A percentile compares a stretch with the other conserved stretches of the same genome.
Conservation (phyloP, 345 rosid species). For the Hibiscus syriacus region DNA sequence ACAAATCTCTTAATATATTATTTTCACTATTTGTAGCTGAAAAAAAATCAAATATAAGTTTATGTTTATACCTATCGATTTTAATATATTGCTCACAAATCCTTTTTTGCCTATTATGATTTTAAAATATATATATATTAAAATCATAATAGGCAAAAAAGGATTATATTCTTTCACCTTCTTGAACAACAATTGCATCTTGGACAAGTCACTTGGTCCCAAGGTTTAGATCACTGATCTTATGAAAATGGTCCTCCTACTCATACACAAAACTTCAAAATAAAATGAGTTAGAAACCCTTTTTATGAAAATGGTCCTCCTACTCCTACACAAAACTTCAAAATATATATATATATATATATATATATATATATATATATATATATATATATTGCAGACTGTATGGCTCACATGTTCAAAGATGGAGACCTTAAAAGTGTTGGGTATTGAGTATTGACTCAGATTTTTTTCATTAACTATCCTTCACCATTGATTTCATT, state of each 20-base stretch:
- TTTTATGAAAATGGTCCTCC: no score
- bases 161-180: background rate
- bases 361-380: background rate
- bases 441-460: no score
- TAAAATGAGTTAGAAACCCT: background rate
- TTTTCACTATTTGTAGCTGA: no score
- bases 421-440: constrained; percentile 17
- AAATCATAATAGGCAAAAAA: background rate
- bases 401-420: constrained; percentile 16
- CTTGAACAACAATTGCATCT: background rate
- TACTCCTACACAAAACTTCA: no score
- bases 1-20: no score
- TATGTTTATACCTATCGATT: no score
- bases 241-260: background rate
- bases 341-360: no score
- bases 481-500: background rate
- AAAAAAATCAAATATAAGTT: no score
- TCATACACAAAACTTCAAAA: background rate
- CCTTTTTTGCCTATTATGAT: background rate
- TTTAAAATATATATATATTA: no score
- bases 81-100: no score
- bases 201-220: background rate
- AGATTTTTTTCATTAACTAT: no score
- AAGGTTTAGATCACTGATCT: no score
- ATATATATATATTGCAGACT: background rate